Base-by-base conservation (phyloP, 352 stramenopile species). In the Lagenidium sp. region DNA sequence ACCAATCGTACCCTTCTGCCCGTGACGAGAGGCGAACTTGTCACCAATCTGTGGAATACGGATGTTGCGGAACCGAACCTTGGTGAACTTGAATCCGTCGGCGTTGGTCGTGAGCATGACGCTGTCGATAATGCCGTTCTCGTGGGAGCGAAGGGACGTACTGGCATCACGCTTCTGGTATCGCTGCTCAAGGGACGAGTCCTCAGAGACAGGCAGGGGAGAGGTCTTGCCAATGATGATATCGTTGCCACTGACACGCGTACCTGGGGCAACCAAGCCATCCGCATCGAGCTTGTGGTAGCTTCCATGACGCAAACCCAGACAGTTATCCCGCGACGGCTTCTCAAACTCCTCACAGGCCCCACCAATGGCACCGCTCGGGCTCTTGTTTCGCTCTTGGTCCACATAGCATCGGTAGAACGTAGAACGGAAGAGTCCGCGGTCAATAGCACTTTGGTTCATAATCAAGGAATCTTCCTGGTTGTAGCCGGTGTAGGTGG, bases 401-500 rank as follows among this genome's bases (percentile, higher is more conserved):
- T 98, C 95, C 44, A 95, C 94, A 71, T 99, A 99, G 57, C 94
- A 98, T 20, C 96, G 82, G 65, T 98, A 99, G 73, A 99, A 99
- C 2, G 95, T 98, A 24, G 94, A 99, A 12, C 97, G 83, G 77
- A 99, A 99, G 41, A 99, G 86, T 36, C 97, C 97, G 34, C 97
- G 88, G 60, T 99, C 97, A 50, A 99, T 98, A 12, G 96, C 94
- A 63, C 82, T 97, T 62, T 99, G 96, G 72, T 99, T 99, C 90
- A 99, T 97, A 69, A 99, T 98, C 42, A 99, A 66, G 22, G 95
- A 98, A 89, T 99, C 97, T 86, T 98, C 96, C 58, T 98, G 92
- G 65, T 99, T 98, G 84, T 99, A 99, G 6, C 81, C 81, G n/a
- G 79, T 88, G 65, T 94, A 94, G 1, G 73, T 85, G 16, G 76